These are phyloP conservation scores for Phyllostachys edulis DNA, from an alignment of 176 grass and related monocot species.

Conservation along the genomic window DNA sequence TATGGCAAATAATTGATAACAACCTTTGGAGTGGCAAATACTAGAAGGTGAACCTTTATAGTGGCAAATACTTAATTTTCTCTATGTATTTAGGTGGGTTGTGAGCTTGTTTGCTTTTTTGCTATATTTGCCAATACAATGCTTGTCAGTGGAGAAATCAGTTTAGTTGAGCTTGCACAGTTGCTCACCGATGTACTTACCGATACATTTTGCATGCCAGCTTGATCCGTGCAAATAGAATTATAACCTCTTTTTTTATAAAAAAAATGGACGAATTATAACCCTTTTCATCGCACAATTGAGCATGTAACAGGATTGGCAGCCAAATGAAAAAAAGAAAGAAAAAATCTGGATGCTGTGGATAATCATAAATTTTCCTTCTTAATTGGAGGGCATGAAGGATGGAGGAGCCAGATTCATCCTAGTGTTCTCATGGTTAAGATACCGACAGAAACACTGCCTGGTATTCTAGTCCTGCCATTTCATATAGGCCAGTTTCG, in stretches of 20 bases:
- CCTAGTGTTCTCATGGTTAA: neutral
- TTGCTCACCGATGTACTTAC: neutral
- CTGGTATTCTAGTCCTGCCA: neutral
- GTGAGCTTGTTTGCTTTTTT: constrained; percentile 15
- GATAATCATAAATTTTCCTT: neutral
- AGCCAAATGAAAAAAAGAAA: neutral
- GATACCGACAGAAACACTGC: neutral
- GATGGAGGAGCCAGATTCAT: neutral
- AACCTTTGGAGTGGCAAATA: no score
- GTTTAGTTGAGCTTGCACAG: neutral
- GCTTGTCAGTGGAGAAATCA: neutral
- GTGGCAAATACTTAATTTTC: no score
- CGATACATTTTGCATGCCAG: neutral
- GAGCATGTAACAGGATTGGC: neutral
- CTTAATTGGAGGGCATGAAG: constrained; percentile 7
- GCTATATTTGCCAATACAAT: constrained; percentile 8
- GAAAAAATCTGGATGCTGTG: neutral
- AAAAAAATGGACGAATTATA: neutral
- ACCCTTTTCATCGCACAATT: constrained; percentile 1
- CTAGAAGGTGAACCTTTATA: no score
- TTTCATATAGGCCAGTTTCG: neutral
- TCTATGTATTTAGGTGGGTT: constrained; percentile 2
- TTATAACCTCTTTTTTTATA: neutral
- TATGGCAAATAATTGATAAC: no score
- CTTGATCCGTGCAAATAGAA: neutral